Conservation (phyloP, 1,284 basidiomycete species). For the Ganoderma lucidum region DNA sequence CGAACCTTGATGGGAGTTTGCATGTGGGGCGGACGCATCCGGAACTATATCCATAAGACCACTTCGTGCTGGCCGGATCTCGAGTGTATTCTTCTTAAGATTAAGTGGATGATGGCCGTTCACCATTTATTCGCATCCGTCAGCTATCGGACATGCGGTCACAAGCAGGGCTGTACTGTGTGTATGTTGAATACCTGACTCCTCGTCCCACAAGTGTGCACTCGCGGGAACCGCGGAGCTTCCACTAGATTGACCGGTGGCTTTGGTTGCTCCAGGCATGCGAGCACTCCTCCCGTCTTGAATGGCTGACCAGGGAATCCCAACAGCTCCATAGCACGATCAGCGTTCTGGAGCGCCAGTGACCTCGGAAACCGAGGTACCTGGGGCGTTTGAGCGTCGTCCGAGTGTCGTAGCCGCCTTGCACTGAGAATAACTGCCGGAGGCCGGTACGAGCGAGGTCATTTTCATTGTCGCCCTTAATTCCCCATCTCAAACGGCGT, state of each 20-base stretch:
- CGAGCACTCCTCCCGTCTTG: background rate
- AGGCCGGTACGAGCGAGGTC: background rate
- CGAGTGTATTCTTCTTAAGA: background rate
- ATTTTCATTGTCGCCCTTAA: background rate
- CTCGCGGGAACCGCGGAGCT: background rate
- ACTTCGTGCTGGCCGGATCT: background rate
- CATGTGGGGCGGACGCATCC: background rate
- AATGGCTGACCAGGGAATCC: background rate
- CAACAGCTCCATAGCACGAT: background rate
- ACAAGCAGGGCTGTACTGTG: background rate
- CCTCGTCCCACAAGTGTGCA: background rate
- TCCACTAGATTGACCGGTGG: background rate
- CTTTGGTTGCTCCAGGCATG: background rate
- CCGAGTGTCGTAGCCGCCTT: background rate
- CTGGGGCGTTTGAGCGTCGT: background rate
- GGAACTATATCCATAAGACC: background rate
- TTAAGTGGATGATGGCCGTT: background rate
- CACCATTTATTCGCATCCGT: background rate
- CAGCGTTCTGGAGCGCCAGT: conserved; percentile 1
- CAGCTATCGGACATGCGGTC: background rate
- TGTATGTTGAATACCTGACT: background rate
- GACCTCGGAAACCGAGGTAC: conserved; percentile 6
- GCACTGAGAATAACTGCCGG: background rate
- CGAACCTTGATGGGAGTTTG: background rate
- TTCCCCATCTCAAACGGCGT: background rate